phyloP scores from a whole-genome alignment of 2,329 filamentous ascomycete genomes.

The Zopfia rhizophila region DNA sequence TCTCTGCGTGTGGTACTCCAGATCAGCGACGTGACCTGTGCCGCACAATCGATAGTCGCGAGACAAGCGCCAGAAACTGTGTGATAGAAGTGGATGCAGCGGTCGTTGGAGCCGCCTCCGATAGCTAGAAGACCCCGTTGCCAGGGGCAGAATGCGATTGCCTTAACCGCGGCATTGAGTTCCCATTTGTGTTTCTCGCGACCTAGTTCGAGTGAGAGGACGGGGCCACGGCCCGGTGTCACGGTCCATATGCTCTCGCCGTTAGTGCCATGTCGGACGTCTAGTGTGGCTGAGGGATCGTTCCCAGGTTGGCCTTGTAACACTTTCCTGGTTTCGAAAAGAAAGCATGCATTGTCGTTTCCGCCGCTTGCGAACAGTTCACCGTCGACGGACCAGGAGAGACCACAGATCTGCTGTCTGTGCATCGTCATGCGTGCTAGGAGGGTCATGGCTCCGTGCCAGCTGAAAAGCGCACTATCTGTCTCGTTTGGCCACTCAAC shows the following conservation, averaged over 20 bases:
- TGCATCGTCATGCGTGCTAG: slow-evolving; percentile 82
- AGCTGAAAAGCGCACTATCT: slow-evolving; percentile 74
- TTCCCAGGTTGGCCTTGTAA: slow-evolving; percentile 39
- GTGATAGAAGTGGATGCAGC: slow-evolving; percentile 96
- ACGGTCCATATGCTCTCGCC: slow-evolving; percentile 48
- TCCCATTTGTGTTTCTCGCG: slow-evolving; percentile 76
- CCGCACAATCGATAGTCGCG: slow-evolving; percentile 89
- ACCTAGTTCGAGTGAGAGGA: slow-evolving; percentile 62
- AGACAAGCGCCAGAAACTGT: slow-evolving; percentile 83
- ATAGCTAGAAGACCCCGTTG: slow-evolving; percentile 87
- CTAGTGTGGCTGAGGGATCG: slow-evolving; percentile 21
- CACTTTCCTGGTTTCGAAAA: slow-evolving; percentile 77
- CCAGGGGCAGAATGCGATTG: slow-evolving; percentile 97
- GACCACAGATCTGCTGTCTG: slow-evolving; percentile 88
- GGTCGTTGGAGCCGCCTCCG: slow-evolving; percentile 92
- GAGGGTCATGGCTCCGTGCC: slow-evolving; percentile 81
- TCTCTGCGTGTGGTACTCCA: slow-evolving; percentile 89
- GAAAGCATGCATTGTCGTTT: slow-evolving; percentile 89
- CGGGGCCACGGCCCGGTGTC: slow-evolving; percentile 40
- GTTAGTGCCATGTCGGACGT: slow-evolving; percentile 37
- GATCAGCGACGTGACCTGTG: slow-evolving; percentile 91
- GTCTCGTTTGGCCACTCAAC: slow-evolving; percentile 79
- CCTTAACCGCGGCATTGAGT: slow-evolving; percentile 92
- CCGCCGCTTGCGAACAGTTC: slow-evolving; percentile 84
- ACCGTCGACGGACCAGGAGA: slow-evolving; percentile 86